Evolutionary conservation across 176 grass and related monocot species (phyloP), one percentile per base, ranked within the genome.

Genomic region (Canna indica): DNA sequence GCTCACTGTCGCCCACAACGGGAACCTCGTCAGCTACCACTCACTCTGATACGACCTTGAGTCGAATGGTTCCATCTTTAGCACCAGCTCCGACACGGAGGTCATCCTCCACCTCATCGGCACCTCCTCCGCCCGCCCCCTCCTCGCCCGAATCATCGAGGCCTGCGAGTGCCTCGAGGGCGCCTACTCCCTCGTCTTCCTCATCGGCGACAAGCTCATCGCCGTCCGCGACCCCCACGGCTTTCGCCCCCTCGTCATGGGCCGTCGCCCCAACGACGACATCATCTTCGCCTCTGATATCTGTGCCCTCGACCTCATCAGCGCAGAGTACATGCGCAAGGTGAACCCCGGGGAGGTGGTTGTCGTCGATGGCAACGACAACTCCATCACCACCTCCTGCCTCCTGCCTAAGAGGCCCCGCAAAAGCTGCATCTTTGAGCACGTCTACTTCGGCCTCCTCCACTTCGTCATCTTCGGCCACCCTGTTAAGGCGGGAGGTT

Each of bases 61-160:
- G 84, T 79, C 78, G 17, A 79, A 82, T 12, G 89, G 94, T 4
- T 99, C 94, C 30, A 99, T 99, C 74, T 99, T 99, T 36, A 99
- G 87, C 68, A 88, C 90, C 47, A 78, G 86, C 27, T 99, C 94
- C 17, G 90, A 99, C 81, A 99, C 94, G 11, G 94, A 99, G 94
- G 90, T 99, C 22, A 87, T 99, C 79, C 83, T 86, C 62, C 94
- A 99, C 73, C 89, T 99, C 68, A 99, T 99, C 81, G 90, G 90
- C 25, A 81, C 86, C 8, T 90, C 90, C 32, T 77, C 86, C 59
- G 77, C 84, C 64, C 86, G 94, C 54, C 84, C 90, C 47, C 82
- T 99, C 64, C 74, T 99, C 39, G 78, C 94, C 17, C 89, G 86
- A 54, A 84, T 99, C 62, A 71, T 82, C 73, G 86, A 90, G 67